These are phyloP conservation scores for Paramyrothecium roridum DNA, from an alignment of 2,329 filamentous ascomycete genomes.

Conservation along the genomic window DNA sequence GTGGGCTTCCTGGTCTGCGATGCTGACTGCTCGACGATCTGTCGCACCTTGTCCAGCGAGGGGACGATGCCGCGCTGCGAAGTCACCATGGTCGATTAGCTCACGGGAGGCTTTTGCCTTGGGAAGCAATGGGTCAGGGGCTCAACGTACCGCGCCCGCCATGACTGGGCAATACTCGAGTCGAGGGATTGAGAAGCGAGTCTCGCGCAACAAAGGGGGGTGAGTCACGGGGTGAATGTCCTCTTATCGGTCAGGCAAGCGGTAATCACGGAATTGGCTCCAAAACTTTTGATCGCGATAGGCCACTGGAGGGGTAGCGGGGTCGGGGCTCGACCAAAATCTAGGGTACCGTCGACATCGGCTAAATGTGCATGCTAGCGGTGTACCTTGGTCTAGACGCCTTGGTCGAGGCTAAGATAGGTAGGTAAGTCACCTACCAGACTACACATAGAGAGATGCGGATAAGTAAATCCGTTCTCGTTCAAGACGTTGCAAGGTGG, in stretches of 20 bases:
- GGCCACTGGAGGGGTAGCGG: neutral
- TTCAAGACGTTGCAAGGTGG: no score
- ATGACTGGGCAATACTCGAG: slow-evolving; percentile 10
- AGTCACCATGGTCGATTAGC: slow-evolving; percentile 1
- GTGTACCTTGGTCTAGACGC: no score
- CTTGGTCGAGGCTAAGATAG: no score
- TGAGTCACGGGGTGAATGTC: neutral
- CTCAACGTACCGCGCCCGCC: slow-evolving; percentile 23
- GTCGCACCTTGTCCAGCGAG: slow-evolving; percentile 42
- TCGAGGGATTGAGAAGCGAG: neutral
- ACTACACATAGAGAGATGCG: no score
- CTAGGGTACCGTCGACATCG: no score
- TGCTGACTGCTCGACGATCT: slow-evolving; percentile 35
- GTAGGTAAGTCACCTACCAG: no score
- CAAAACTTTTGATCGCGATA: neutral
- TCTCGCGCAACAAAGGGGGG: neutral
- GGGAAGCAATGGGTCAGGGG: neutral
- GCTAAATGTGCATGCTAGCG: no score
- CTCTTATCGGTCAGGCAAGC: neutral
- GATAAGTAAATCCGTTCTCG: no score
- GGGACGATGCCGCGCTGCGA: slow-evolving; percentile 38
- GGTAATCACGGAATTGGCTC: neutral
- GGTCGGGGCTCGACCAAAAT: neutral
- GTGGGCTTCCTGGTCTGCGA: slow-evolving; percentile 46
- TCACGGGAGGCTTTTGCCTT: neutral